Evolutionary conservation across 495 filamentous ascomycete genomes (phyloP).

Genomic region (Sordaria brevicollis): DNA sequence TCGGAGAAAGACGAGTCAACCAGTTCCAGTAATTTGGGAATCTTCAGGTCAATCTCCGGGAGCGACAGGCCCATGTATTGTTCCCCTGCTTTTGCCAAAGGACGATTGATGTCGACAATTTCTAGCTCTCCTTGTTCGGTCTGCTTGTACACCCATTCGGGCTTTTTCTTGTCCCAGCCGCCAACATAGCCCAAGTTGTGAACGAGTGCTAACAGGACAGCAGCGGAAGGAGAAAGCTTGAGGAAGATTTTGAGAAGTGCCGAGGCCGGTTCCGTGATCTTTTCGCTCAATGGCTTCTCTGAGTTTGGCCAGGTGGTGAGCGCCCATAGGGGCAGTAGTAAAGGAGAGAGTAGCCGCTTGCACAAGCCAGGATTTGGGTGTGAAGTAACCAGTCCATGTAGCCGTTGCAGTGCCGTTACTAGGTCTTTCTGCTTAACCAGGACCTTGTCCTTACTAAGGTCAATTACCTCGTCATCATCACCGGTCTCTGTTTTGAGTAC

Average conservation of each 20-base stretch:
- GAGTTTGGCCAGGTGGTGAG: conserved; percentile 43
- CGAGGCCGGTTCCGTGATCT: conserved; percentile 27
- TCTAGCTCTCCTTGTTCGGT: conserved; percentile 16
- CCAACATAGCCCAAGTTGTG: conserved; percentile 33
- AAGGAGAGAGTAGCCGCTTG: conserved; percentile 53
- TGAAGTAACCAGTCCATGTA: conserved; percentile 48
- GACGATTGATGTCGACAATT: conserved; percentile 12
- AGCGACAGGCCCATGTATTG: background rate
- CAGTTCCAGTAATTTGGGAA: conserved; percentile 44
- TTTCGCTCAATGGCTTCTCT: conserved; percentile 11
- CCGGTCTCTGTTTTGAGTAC: conserved; percentile 2
- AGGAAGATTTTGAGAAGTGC: conserved; percentile 36
- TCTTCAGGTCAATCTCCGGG: conserved; percentile 35
- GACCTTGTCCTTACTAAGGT: conserved; percentile 27
- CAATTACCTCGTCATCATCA: conserved; percentile 23
- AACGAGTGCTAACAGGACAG: conserved; percentile 30
- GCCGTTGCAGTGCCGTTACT: conserved; percentile 40
- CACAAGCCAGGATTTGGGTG: conserved; percentile 67
- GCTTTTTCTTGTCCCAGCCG: conserved; percentile 11
- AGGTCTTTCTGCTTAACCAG: conserved; percentile 36
- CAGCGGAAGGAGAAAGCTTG: conserved; percentile 34
- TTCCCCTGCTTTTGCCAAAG: background rate
- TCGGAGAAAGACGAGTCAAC: conserved; percentile 43
- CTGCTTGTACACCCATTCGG: conserved; percentile 28
- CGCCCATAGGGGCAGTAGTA: conserved; percentile 61